Base-by-base conservation (phyloP, 805 yeast genomes). In the Myxozyma nipponensis region DNA sequence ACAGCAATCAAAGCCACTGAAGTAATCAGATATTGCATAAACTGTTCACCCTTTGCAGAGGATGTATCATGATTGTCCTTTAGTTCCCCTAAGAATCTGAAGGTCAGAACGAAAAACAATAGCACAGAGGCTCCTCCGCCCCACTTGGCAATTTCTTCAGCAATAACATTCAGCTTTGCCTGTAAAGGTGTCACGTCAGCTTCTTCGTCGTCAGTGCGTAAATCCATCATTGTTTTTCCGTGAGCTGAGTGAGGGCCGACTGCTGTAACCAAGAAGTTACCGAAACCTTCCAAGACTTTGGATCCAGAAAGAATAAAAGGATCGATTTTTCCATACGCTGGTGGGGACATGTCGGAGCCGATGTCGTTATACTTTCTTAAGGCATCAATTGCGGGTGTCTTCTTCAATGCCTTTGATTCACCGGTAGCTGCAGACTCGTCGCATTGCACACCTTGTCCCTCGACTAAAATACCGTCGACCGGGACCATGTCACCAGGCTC, bases 401-500 rank as follows among this genome's bases (percentile, higher is more conserved):
- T 93, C 52, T 74, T 77, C 54, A 93, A 78, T 1, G 95, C 84
- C 47, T 85, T 81, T 1, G 95, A 82, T 70, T 93, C 99, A 61
- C 99, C 99, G 2, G 98, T 91, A 32, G 91, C 77, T 0, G 95
- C 81, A 36, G 90, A 80, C 71, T 93, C 98, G 66, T 93, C 98
- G 66, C 91, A 84, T 60, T 87, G 91, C 54, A 93, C 77, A 39
- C 76, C 78, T 54, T 63, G 64, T 4, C 97, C 96, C 7, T 72
- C 66, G 9, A 89, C 71, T 52, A 91, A 66, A 3, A 93, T 72
- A 28, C 86, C 81, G 68, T 93, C 99, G 0, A 91, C 93, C 0
- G 98, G 95, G 1, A 91, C 72, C 48, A 93, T 81, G 63, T 93
- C 98, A 56, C 99, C 99, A 1, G 98, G 95, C 66, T 89, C 95